These are phyloP conservation scores for Colletotrichum sp. DNA, from an alignment of 2,329 filamentous ascomycete species.

Conservation along the genomic window DNA sequence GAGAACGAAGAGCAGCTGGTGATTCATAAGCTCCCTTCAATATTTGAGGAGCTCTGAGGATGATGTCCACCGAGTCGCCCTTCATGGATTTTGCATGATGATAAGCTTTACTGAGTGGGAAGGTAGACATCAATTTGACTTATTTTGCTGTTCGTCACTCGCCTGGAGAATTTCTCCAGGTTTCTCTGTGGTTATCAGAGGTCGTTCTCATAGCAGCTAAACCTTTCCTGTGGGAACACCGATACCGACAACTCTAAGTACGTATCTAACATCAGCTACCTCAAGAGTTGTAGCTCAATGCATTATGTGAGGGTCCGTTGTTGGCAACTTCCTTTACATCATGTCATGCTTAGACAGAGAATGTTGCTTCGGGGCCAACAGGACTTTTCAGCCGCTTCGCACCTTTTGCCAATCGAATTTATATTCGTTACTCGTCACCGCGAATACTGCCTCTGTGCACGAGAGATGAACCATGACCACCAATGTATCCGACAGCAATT, in stretches of 20 bases:
- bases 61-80: background rate
- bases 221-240: background rate
- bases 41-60: background rate
- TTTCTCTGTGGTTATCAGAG: background rate
- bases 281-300: no score
- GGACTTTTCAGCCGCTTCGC: no score
- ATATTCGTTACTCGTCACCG: no score
- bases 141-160: background rate
- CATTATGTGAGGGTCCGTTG: no score
- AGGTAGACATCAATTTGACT: background rate
- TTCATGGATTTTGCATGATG: background rate
- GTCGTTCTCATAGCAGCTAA: accelerated
- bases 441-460: background rate
- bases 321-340: no score
- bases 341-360: no score
- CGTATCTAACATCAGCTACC: no score
- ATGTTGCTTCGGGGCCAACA: no score
- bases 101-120: background rate
- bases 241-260: no score
- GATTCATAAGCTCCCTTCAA: background rate
- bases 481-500: background rate
- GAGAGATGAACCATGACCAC: background rate
- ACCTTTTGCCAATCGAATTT: no score
- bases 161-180: accelerated
- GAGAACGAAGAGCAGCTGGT: background rate